Evolutionary conservation across 2,329 filamentous ascomycete genomes (phyloP).

Genomic region (Trichoderma atroviride): DNA sequence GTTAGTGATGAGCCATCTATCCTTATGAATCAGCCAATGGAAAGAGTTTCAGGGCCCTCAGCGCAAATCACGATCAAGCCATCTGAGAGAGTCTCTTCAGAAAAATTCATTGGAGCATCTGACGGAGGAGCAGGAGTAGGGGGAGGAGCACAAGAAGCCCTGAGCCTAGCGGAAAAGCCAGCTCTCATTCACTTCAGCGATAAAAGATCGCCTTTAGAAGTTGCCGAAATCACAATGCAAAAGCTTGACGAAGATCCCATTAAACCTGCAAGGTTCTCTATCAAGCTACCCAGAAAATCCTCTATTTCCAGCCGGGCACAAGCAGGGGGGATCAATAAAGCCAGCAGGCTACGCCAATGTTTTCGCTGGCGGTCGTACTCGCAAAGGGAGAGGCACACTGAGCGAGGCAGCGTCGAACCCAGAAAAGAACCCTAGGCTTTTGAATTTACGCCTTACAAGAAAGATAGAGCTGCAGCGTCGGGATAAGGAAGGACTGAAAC

Average conservation of each 20-base stretch:
- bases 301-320: not conserved
- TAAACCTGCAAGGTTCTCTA: not conserved
- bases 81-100: not conserved
- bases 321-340: not conserved
- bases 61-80: not conserved
- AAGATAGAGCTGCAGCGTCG: conserved; percentile 48
- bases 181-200: not conserved
- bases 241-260: not conserved
- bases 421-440: conserved; percentile 45
- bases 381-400: conserved; percentile 43
- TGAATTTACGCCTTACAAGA: conserved; percentile 42
- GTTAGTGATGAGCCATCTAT: not conserved
- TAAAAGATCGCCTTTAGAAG: not conserved
- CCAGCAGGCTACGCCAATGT: conserved; percentile 42
- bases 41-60: not conserved
- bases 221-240: not conserved
- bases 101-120: not conserved
- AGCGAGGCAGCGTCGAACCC: conserved; percentile 46
- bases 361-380: conserved; percentile 48
- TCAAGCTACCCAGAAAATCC: not conserved
- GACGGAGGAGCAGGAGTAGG: not conserved
- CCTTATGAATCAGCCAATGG: not conserved
- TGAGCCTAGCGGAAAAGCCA: not conserved
- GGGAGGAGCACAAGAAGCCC: not conserved
- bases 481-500: conserved; percentile 47